Conservation (phyloP, 129 eudicot species). For the Centaurea solstitialis region DNA sequence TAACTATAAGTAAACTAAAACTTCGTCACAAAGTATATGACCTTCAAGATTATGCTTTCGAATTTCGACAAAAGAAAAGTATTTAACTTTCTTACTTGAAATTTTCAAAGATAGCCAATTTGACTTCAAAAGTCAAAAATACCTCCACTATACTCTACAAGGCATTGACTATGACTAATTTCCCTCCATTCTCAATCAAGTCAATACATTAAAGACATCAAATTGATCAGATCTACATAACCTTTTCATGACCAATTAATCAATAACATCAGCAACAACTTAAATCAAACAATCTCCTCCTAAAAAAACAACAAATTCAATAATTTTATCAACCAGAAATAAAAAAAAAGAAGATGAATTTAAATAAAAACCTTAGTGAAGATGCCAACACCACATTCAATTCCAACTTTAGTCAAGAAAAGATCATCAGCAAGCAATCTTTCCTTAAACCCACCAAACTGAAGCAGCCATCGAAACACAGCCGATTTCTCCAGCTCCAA, state of each 20-base stretch:
- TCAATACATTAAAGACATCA: not conserved
- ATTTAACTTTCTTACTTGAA: not conserved
- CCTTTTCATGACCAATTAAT: not conserved
- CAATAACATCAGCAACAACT: not conserved
- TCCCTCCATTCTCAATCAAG: not conserved
- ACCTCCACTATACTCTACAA: not conserved
- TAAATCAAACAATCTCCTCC: not conserved
- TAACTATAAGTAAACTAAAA: not conserved
- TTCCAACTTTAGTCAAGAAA: slow-evolving; percentile 73
- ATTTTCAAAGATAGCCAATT: not conserved
- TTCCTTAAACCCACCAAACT: slow-evolving; percentile 70
- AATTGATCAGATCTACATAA: not conserved
- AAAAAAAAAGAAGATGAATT: not conserved
- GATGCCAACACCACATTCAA: slow-evolving; percentile 83
- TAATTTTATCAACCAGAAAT: not conserved
- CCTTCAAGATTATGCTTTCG: not conserved
- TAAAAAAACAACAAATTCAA: not conserved
- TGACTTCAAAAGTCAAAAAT: slow-evolving; percentile 17
- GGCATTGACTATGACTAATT: not conserved
- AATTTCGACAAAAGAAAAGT: not conserved
- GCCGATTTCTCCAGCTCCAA: slow-evolving; percentile 67
- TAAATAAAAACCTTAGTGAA: slow-evolving; percentile 59
- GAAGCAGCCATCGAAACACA: slow-evolving; percentile 60
- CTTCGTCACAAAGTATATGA: not conserved
- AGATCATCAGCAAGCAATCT: slow-evolving; percentile 85